Conservation (phyloP, 768 basidiomycete species). For the Podaxis sp. region DNA sequence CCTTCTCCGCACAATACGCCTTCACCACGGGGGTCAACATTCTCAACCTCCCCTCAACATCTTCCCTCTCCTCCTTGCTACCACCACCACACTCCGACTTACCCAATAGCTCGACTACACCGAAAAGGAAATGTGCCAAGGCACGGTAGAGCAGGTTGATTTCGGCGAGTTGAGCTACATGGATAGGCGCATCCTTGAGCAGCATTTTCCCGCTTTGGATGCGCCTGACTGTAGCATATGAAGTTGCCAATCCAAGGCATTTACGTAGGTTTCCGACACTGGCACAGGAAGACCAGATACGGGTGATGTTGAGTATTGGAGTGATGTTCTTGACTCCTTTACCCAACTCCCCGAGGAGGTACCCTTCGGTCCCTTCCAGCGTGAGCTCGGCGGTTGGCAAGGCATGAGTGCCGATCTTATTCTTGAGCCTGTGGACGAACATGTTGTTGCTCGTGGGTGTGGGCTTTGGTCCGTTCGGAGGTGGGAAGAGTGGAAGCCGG, state of each 20-base stretch:
- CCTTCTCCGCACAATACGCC: slow-evolving; percentile 68
- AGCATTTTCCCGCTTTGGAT: slow-evolving; percentile 52
- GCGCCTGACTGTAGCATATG: slow-evolving; percentile 60
- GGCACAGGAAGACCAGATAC: slow-evolving; percentile 60
- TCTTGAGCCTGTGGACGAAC: slow-evolving; percentile 70
- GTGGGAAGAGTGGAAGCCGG: slow-evolving; percentile 49
- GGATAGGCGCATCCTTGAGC: slow-evolving; percentile 55
- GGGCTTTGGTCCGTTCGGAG: slow-evolving; percentile 38
- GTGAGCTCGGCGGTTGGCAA: slow-evolving; percentile 78
- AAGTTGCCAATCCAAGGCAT: slow-evolving; percentile 62
- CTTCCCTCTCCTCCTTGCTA: slow-evolving; percentile 32
- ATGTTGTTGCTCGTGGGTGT: slow-evolving; percentile 63
- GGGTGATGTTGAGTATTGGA: slow-evolving; percentile 77
- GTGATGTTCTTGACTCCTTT: slow-evolving; percentile 67
- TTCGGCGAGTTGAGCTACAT: slow-evolving; percentile 64
- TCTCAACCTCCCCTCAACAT: slow-evolving; percentile 54
- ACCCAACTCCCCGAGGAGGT: slow-evolving; percentile 58
- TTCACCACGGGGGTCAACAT: slow-evolving; percentile 71
- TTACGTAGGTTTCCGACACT: slow-evolving; percentile 60
- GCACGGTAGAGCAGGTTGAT: slow-evolving; percentile 66
- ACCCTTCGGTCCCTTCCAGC: slow-evolving; percentile 57
- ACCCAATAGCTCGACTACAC: slow-evolving; percentile 57
- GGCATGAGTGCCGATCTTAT: slow-evolving; percentile 74
- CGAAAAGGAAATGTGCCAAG: slow-evolving; percentile 62
- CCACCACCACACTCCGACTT: slow-evolving; percentile 53